Evolutionary conservation across 73 alveolate species (phyloP).

Genomic region (Diophrys sp.): DNA sequence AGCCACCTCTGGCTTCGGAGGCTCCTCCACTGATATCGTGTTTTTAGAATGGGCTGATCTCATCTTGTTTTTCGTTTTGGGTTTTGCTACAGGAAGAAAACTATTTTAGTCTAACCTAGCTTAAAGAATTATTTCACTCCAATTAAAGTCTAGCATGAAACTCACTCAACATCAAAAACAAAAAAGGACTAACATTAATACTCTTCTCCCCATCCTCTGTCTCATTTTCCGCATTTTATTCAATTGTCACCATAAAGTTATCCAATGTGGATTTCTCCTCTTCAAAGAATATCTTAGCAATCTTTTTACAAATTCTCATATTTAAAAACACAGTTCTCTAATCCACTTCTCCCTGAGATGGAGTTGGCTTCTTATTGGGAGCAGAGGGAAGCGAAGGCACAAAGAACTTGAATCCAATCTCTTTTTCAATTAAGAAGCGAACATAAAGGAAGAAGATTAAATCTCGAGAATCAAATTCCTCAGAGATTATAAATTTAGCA

Average conservation of each 20-base stretch:
- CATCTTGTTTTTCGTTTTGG: neutral
- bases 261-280: neutral
- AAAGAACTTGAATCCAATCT: neutral
- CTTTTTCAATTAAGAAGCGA: slow-evolving; percentile 29
- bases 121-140: too few relatives aligned
- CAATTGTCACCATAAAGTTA: neutral
- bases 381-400: neutral
- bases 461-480: slow-evolving; percentile 8
- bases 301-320: neutral
- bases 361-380: neutral
- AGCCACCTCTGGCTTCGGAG: neutral
- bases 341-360: neutral
- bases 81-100: neutral
- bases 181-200: neutral
- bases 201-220: neutral
- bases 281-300: slow-evolving; percentile 4
- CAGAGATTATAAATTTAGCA: slow-evolving; percentile 6
- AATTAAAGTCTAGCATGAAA: too few relatives aligned
- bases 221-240: neutral
- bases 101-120: neutral
- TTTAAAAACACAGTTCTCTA: neutral
- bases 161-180: slow-evolving; percentile 2
- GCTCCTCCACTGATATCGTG: neutral
- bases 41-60: neutral
- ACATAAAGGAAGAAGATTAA: slow-evolving; percentile 26